Evolutionary conservation across 352 stramenopile species (phyloP).

Genomic region (Pythium grandisporangium): DNA sequence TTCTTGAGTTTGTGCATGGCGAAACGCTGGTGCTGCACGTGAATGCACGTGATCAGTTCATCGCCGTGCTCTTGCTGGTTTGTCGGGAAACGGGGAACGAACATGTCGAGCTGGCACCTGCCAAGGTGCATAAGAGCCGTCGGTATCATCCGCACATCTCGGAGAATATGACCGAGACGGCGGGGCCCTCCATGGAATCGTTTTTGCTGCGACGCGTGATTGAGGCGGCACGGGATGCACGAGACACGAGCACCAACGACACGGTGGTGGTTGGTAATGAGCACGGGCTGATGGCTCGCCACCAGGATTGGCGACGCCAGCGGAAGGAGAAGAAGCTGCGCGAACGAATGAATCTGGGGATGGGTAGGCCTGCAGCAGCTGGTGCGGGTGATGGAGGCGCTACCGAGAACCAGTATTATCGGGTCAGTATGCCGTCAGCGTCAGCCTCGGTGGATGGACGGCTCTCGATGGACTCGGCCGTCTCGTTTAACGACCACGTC

Average conservation of each 20-base stretch:
- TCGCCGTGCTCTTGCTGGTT: slow-evolving; percentile 50
- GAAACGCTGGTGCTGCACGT: slow-evolving; percentile 46
- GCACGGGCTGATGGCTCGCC: neutral
- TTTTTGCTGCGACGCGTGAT: slow-evolving; percentile 52
- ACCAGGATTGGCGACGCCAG: neutral
- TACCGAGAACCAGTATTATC: too few relatives aligned
- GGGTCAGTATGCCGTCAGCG: too few relatives aligned
- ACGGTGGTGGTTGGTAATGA: too few relatives aligned
- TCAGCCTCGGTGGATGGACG: too few relatives aligned
- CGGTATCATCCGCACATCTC: slow-evolving; percentile 51
- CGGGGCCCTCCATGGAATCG: slow-evolving; percentile 26
- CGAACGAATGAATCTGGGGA: too few relatives aligned
- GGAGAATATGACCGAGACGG: slow-evolving; percentile 13
- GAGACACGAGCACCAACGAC: neutral
- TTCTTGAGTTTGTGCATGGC: slow-evolving; percentile 57
- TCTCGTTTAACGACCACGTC: slow-evolving; percentile 13
- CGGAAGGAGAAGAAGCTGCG: slow-evolving; percentile 2
- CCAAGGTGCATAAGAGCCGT: slow-evolving; percentile 35
- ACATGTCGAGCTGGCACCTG: slow-evolving; percentile 28
- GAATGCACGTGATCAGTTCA: slow-evolving; percentile 47
- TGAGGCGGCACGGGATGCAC: slow-evolving; percentile 9
- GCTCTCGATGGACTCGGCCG: slow-evolving; percentile 26
- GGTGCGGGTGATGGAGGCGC: slow-evolving; percentile 20
- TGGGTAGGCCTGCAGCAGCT: too few relatives aligned
- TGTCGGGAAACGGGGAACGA: slow-evolving; percentile 51